A percentile compares a stretch with the other conserved stretches of the same genome.
Conservation (phyloP, 1,284 basidiomycete species). For the Sporisorium graminicola region DNA sequence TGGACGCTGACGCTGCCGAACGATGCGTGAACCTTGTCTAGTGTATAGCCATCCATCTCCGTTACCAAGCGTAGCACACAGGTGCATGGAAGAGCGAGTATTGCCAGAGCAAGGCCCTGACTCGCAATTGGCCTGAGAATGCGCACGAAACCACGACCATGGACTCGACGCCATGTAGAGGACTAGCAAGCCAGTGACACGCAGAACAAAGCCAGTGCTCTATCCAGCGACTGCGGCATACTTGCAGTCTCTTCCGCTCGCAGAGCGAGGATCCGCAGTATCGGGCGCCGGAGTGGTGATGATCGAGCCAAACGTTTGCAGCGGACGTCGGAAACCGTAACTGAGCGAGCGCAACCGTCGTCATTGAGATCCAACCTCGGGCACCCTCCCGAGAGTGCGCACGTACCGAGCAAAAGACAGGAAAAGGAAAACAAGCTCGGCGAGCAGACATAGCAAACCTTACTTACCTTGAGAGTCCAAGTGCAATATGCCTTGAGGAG, state of each 20-base stretch:
- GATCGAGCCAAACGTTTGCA: conserved; percentile 23
- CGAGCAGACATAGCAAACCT: conserved; percentile 11
- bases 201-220: not conserved
- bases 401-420: not conserved
- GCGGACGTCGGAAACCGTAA: conserved; percentile 20
- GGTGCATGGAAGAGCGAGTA: too few relatives aligned
- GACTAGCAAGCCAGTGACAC: not conserved
- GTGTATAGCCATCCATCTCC: not conserved
- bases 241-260: not conserved
- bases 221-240: not conserved
- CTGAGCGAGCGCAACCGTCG: not conserved
- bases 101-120: too few relatives aligned
- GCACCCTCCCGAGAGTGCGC: conserved; percentile 1
- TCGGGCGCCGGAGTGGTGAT: conserved; percentile 11
- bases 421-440: conserved; percentile 15
- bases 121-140: too few relatives aligned
- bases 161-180: not conserved
- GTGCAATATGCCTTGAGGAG: conserved; percentile 16
- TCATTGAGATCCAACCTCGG: conserved; percentile 13
- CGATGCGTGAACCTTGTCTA: not conserved
- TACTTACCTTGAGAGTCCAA: conserved; percentile 22
- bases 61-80: not conserved
- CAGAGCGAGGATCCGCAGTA: not conserved
- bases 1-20: not conserved
- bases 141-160: not conserved